Percentiles rank a stretch among this genome's conserved stretches.
phyloP scores from a whole-genome alignment of 1,284 basidiomycete genomes.

The Apiotrichum porosum region DNA sequence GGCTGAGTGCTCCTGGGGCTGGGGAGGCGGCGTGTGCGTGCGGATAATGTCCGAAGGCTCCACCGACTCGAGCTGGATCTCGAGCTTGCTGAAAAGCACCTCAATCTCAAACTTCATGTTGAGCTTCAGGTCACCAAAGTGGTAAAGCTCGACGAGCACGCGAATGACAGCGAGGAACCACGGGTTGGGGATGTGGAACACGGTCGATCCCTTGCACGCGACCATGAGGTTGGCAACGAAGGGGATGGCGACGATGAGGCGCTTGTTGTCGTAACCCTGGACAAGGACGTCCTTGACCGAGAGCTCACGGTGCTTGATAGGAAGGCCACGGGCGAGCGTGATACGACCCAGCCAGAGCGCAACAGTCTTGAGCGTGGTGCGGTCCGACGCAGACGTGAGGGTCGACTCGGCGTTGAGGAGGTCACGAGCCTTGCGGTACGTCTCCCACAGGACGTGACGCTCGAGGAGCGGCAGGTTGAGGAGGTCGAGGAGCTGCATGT shows the following conservation, averaged over 20 bases:
- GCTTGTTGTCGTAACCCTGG: slow-evolving; percentile 89
- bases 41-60: slow-evolving; percentile 76
- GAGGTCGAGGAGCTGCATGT: slow-evolving; percentile 86
- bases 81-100: slow-evolving; percentile 86
- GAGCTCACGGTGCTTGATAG: slow-evolving; percentile 88
- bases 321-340: slow-evolving; percentile 85
- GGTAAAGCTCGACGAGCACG: slow-evolving; percentile 90
- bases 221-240: slow-evolving; percentile 98
- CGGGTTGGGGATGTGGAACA: slow-evolving; percentile 95
- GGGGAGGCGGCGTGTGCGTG: slow-evolving; percentile 41
- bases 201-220: slow-evolving; percentile 78
- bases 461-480: slow-evolving; percentile 63
- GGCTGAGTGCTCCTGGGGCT: slow-evolving; percentile 35
- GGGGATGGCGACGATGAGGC: slow-evolving; percentile 90
- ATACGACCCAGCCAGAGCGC: slow-evolving; percentile 92
- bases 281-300: slow-evolving; percentile 95
- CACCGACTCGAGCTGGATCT: slow-evolving; percentile 79
- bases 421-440: slow-evolving; percentile 75
- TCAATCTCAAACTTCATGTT: slow-evolving; percentile 99
- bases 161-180: slow-evolving; percentile 96
- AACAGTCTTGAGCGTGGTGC: slow-evolving; percentile 86
- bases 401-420: slow-evolving; percentile 92
- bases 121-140: slow-evolving; percentile 91
- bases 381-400: slow-evolving; percentile 75
- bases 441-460: slow-evolving; percentile 86